These are phyloP conservation scores for Diutina scorzettiae DNA, from an alignment of 1,139 yeast genomes.

Conservation along the genomic window DNA sequence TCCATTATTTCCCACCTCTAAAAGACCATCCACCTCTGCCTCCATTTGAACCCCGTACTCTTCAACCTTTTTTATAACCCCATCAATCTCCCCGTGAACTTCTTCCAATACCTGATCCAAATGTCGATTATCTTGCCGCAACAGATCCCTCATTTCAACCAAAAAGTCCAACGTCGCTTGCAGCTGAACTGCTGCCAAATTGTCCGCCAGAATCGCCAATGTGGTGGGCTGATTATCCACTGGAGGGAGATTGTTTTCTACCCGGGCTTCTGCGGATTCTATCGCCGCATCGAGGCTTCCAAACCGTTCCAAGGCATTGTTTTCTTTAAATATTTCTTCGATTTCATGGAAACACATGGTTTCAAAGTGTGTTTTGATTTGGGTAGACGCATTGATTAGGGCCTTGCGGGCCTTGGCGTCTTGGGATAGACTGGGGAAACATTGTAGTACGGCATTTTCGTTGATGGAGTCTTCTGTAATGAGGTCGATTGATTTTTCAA, in stretches of 20 bases:
- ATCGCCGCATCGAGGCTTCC: constrained; percentile 58
- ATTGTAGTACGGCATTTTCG: constrained; percentile 45
- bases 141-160: not conserved
- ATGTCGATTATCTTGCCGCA: not conserved
- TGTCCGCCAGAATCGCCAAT: not conserved
- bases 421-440: constrained; percentile 52
- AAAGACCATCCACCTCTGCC: not conserved
- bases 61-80: not conserved
- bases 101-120: not conserved
- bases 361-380: constrained; percentile 52
- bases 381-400: constrained; percentile 46
- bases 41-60: not conserved
- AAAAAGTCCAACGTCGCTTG: not conserved
- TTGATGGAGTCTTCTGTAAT: constrained; percentile 47
- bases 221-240: not conserved
- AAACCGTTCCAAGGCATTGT: constrained; percentile 44
- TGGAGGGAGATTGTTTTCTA: not conserved
- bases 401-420: constrained; percentile 39
- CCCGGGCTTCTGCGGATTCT: constrained; percentile 32
- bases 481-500: constrained; percentile 57
- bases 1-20: not conserved
- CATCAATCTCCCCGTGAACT: not conserved
- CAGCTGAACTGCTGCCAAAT: not conserved
- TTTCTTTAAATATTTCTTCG: constrained; percentile 50
- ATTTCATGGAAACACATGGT: constrained; percentile 50